Percentiles rank a stretch among this genome's conserved stretches.
Evolutionary conservation across 2,329 filamentous ascomycete genomes (phyloP).

Genomic region (Epicoccum nigrum): DNA sequence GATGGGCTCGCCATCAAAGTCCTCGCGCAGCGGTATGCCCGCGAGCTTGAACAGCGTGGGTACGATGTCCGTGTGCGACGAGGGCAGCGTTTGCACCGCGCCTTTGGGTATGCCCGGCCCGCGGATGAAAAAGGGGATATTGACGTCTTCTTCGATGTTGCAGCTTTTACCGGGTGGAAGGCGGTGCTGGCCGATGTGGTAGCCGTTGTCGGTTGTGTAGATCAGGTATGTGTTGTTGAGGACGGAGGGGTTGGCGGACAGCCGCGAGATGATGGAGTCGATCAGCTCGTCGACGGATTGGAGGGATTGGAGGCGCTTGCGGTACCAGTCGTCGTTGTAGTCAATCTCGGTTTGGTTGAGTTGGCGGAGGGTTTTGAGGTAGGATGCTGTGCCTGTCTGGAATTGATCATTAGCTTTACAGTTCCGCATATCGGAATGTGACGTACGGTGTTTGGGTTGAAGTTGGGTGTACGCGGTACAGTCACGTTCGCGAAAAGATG

Average conservation of each 20-base stretch:
- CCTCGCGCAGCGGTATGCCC: slow-evolving; percentile 37
- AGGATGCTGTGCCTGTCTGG: slow-evolving; percentile 26
- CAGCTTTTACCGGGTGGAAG: slow-evolving; percentile 51
- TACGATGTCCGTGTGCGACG: slow-evolving; percentile 50
- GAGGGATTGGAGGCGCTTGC: slow-evolving; percentile 56
- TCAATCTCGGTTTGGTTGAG: slow-evolving; percentile 56
- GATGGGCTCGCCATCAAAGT: slow-evolving; percentile 48
- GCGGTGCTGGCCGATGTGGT: slow-evolving; percentile 51
- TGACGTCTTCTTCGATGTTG: slow-evolving; percentile 51
- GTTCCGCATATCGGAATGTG: background rate
- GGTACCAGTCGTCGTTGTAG: slow-evolving; percentile 61
- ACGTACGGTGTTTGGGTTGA: slow-evolving; percentile 64
- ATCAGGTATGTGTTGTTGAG: slow-evolving; percentile 57
- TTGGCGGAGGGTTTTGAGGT: slow-evolving; percentile 32
- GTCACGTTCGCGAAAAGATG: slow-evolving; percentile 65
- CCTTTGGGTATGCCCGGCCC: slow-evolving; percentile 45
- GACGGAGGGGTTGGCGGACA: slow-evolving; percentile 49
- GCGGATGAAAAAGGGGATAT: slow-evolving; percentile 50
- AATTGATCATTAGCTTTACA: background rate
- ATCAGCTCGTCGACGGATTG: slow-evolving; percentile 63
- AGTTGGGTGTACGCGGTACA: slow-evolving; percentile 67
- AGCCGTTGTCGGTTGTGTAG: slow-evolving; percentile 52
- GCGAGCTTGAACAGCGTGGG: slow-evolving; percentile 48
- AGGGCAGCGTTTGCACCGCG: slow-evolving; percentile 29
- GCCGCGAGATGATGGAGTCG: slow-evolving; percentile 51